Evolutionary conservation across 2,329 filamentous ascomycete genomes (phyloP), one percentile per base, ranked within the genome.

Genomic region (Dactylellina haptotyla): DNA sequence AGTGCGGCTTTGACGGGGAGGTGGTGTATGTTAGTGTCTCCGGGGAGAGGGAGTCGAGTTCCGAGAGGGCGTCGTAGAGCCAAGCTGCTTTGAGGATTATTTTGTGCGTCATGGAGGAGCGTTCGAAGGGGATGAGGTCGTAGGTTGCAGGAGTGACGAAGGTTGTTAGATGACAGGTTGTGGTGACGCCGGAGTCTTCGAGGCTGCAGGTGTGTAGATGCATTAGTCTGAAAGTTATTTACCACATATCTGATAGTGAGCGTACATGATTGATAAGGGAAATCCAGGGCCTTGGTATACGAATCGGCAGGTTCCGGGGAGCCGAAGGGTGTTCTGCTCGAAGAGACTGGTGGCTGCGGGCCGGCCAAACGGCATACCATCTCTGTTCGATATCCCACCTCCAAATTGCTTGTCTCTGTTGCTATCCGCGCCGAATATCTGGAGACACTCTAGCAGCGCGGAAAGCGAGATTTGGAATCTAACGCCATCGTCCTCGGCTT

Each of bases 361-460:
- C 0, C 69, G 45, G n/a, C 69, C 69, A n/a, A 77, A 50, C 75
- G 77, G n/a, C 80, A 80, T 14, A 79, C 26, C 41, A 10, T 85
- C 83, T 75, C 86, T 85, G 41, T 83, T 84, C 76, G 4, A 51
- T 18, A 57, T 64, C 25, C 28, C 56, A 26, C 25, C 34, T 10
- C 58, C 58, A 61, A 70, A 76, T 50, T 74, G 75, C 30, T 75
- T 73, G 16, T 71, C 71, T 26, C 87, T 83, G 46, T 56, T 67
- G 12, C 88, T 84, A 76, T 91, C 90, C 48, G 93, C 87, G 54
- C 92, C 92, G 79, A 99, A 96, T 54, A 99, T 98, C 79, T 97
- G 94, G 5, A 99, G 85, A 0, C 94, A 96, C 82, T 98, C 95
- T 59, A 99, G 87, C 2, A 99, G 86, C 16, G 94, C 91, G 3